phyloP scores from a whole-genome alignment of 345 rosid species.

The Populus alba region DNA sequence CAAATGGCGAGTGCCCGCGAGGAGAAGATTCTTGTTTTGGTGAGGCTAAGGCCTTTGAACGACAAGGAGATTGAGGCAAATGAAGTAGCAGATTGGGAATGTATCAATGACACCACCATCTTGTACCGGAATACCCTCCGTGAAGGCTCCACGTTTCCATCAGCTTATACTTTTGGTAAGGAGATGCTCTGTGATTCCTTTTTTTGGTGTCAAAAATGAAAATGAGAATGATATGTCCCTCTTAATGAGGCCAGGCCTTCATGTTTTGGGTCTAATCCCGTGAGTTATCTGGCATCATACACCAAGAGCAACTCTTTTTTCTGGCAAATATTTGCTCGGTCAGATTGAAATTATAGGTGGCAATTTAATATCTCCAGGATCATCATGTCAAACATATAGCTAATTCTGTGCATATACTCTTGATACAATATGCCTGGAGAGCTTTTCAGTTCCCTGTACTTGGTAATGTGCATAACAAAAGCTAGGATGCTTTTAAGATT shows the following conservation, averaged over 20 bases:
- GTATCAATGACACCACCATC: conserved; percentile 78
- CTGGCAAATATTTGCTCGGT: neutral
- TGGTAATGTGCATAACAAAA: neutral
- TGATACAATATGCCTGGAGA: neutral
- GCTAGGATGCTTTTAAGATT: neutral
- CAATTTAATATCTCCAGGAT: neutral
- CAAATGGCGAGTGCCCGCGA: conserved; percentile 56
- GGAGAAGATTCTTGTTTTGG: conserved; percentile 87
- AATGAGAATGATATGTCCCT: neutral
- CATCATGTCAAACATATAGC: neutral
- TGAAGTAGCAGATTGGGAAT: conserved; percentile 96
- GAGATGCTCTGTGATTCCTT: neutral
- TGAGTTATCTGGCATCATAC: conserved; percentile 1
- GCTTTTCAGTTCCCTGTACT: neutral
- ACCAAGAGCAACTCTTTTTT: neutral
- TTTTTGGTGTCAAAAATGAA: neutral
- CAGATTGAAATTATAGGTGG: conserved; percentile 1
- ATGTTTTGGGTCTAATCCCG: neutral
- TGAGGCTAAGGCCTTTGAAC: conserved; percentile 90
- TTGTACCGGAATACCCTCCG: conserved; percentile 89
- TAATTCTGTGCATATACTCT: neutral
- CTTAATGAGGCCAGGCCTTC: neutral
- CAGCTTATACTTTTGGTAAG: conserved; percentile 86
- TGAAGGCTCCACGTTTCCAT: conserved; percentile 92
- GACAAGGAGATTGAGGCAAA: conserved; percentile 69